Base-by-base conservation (phyloP, 2,329 filamentous ascomycete genomes). In the Leptodontidium sp. region DNA sequence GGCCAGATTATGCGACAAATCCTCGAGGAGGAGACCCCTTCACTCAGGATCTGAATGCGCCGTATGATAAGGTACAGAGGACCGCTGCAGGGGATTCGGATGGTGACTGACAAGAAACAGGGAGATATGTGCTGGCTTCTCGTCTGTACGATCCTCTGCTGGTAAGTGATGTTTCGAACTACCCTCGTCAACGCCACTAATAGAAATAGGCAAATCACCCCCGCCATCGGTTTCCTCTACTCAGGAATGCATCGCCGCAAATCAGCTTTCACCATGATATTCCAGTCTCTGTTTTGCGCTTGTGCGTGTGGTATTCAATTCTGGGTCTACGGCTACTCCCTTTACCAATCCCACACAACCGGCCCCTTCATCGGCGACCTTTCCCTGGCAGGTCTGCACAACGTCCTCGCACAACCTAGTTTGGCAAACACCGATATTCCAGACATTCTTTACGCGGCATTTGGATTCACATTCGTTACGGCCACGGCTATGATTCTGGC, bases 211-310 rank as follows among this genome's bases (percentile, higher is more conserved):
- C 58, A 61, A 35, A 66, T 66, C 21, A 61, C 57, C 21, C 58
- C 64, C 4, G 64, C 55, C 14, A 61, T 66, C 12, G 64, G 58
- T 14, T 66, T 66, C 47, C 58, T 67, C 24, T 67, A 67, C 49
- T 53, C 65, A 14, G 65, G 65, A 17, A 61, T 63, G 45, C 57
- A 52, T 45, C 65, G 65, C 11, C 58, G 65, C 47, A 67, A 67
- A 53, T 61, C 65, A 32, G 65, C 65, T 17, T 61, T 67, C 49
- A 62, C 65, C 21, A 61, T 67, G 57, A 67, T 67, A 9, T 67
- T 61, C n/a, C 58, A 62, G 40, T 67, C 58, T 11, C 57, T 49
- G 2, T 61, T 66, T 40, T 66, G 55, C 15, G 57, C 58, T 15
- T 61, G 57, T 15, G 65, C 58, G 1, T 61, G 58, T 24, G 57